Base-by-base conservation (phyloP, 2,329 filamentous ascomycete species). In the Ophiostoma novo-ulmi region DNA sequence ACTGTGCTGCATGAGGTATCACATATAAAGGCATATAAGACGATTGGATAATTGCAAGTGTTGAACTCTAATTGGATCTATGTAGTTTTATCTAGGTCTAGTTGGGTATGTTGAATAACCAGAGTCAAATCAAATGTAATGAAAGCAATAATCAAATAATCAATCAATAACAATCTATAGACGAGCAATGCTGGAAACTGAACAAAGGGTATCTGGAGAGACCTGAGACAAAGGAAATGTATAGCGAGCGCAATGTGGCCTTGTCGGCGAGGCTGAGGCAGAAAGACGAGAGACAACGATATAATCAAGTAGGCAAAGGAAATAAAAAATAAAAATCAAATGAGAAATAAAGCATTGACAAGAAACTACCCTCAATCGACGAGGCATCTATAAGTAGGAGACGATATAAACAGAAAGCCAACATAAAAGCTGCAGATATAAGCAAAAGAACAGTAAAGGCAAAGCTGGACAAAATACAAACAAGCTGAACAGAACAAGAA, bases 161-260 rank as follows among this genome's bases (percentile, higher is more conserved):
- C 38, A 39, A n/a, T 44, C 10, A 44, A 10, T 48, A 48, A 5
- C 44, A 48, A 58, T 58, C 20, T 58, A 58, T 58, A 22, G 22
- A 58, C n/a, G 52, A 58, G 52, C 52, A 26, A 5, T 58, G 52
- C 17, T 31, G 31, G 31, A 26, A 10, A 8, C 8, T 13, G 26
- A 58, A 13, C 22, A 58, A 58, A 13, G 52, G 52, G 52, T 58
- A 58, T 58, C 52, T 22, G 52, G 26, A 58, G 52, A 58, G 52
- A 58, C 52, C 14, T 20, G 31, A 48, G 65, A 52, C 66, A 48
- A 68, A 68, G 41, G 66, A 48, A 38, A 48, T 22, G 41, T 48
- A 48, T 14, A 55, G 13, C 39, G 39, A 48, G 39, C 14, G 31
- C 26, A 13, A 52, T 5, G 52, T 58, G 31, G 52, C 52, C 52